phyloP scores from a whole-genome alignment of 1,139 yeast genomes.

The Magnusiomyces sp. region DNA sequence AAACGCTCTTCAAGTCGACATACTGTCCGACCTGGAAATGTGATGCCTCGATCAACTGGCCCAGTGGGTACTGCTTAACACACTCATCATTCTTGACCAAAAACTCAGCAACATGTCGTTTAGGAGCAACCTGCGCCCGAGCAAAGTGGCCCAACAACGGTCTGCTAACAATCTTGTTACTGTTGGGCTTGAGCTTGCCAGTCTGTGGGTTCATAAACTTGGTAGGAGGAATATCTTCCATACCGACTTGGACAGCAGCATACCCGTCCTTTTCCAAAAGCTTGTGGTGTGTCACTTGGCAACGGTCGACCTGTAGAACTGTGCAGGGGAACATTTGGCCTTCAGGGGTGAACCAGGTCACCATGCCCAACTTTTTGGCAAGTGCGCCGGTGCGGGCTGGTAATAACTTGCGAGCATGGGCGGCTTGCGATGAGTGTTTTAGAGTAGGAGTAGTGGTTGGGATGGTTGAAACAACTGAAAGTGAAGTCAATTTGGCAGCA shows the following conservation, averaged over 20 bases:
- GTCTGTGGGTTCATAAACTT: too few relatives aligned
- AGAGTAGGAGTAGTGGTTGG: slow-evolving; percentile 29
- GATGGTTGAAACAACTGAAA: slow-evolving; percentile 26
- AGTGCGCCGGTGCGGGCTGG: slow-evolving; percentile 75
- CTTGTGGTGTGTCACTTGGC: slow-evolving; percentile 73
- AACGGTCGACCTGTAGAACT: slow-evolving; percentile 75
- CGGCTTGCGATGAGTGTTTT: slow-evolving; percentile 31
- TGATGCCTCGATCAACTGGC: slow-evolving; percentile 73
- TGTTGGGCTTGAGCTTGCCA: too few relatives aligned
- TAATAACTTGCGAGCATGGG: slow-evolving; percentile 49
- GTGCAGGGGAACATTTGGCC: slow-evolving; percentile 46
- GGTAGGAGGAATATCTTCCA: slow-evolving; percentile 18
- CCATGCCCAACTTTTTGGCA: slow-evolving; percentile 85
- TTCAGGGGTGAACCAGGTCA: slow-evolving; percentile 55
- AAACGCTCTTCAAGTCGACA: slow-evolving; percentile 68
- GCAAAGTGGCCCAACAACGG: slow-evolving; percentile 72
- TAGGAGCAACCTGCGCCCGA: slow-evolving; percentile 78
- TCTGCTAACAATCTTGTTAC: slow-evolving; percentile 36
- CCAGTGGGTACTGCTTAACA: slow-evolving; percentile 50
- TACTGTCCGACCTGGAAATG: slow-evolving; percentile 76
- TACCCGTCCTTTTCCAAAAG: slow-evolving; percentile 67
- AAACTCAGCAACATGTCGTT: slow-evolving; percentile 66
- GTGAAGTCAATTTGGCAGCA: slow-evolving; percentile 30
- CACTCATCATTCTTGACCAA: slow-evolving; percentile 60
- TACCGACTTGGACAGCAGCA: slow-evolving; percentile 83